Percentiles rank a stretch among this genome's conserved stretches.
phyloP scores from a whole-genome alignment of 495 filamentous ascomycete species.

The Penicillium canariense region DNA sequence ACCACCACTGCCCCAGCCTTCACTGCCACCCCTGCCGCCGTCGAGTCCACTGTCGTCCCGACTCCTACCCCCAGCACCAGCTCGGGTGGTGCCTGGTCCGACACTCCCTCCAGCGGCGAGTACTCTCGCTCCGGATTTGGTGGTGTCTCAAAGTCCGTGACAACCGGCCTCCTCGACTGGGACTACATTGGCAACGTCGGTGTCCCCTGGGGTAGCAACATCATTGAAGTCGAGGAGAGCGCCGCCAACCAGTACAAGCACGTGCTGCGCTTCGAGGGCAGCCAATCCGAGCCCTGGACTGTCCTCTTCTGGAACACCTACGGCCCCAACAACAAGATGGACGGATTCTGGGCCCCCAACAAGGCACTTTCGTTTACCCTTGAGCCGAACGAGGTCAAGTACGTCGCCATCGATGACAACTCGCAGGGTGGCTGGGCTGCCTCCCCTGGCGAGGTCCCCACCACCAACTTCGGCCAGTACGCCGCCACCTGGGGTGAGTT shows the following conservation, averaged over 20 bases:
- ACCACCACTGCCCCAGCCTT: slow-evolving; percentile 19
- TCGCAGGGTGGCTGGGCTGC: slow-evolving; percentile 44
- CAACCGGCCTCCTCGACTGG: slow-evolving; percentile 19
- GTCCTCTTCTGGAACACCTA: slow-evolving; percentile 55
- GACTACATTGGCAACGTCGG: slow-evolving; percentile 48
- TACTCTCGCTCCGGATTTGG: slow-evolving; percentile 36
- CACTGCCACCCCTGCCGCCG: slow-evolving; percentile 11
- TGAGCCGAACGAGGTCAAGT: slow-evolving; percentile 34
- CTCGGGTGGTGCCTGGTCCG: slow-evolving; percentile 28
- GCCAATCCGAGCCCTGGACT: slow-evolving; percentile 35
- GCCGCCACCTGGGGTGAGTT: slow-evolving; percentile 54
- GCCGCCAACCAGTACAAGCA: slow-evolving; percentile 42
- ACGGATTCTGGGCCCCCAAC: slow-evolving; percentile 42
- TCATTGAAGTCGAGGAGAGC: slow-evolving; percentile 40
- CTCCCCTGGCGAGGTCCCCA: slow-evolving; percentile 26
- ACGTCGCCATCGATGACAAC: slow-evolving; percentile 49
- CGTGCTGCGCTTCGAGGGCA: slow-evolving; percentile 47
- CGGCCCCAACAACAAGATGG: slow-evolving; percentile 35
- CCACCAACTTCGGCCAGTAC: slow-evolving; percentile 32
- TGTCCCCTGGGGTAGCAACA: slow-evolving; percentile 53
- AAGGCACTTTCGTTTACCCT: slow-evolving; percentile 43
- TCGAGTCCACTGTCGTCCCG: slow-evolving; percentile 9
- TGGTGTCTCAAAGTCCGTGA: slow-evolving; percentile 15
- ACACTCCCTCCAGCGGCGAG: slow-evolving; percentile 18
- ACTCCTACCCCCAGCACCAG: slow-evolving; percentile 15